Evolutionary conservation across 75 land plant species (phyloP), one percentile per base, ranked within the genome.

Genomic region (Pinus albicaulis): DNA sequence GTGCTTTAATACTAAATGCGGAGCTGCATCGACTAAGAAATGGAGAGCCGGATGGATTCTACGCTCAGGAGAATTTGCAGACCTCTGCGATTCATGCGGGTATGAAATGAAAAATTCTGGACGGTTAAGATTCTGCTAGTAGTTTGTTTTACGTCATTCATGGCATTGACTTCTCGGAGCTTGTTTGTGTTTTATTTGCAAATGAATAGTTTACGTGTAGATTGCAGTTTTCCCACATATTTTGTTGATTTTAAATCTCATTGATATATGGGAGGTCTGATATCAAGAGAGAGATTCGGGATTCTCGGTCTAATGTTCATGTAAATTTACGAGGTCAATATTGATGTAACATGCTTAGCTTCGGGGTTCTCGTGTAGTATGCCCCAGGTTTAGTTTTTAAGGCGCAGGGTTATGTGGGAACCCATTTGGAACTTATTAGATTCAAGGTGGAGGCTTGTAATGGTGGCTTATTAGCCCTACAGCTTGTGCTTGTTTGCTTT

Each of bases 31-130:
- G 52, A 38, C n/a, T 19, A 13, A 3, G 52, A 68, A 68, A 12
- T 68, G 71, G 71, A 68, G 71, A 68, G n/a, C 23, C 71, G 71
- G 71, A 68, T 68, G 71, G 71, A 41, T 68, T 68, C 23, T 68
- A 7, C 71, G 71, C 34, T 68, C 71, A 13, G 71, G 71, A n/a
- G 23, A 41, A 68, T 68, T 68, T 19, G 71, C 71, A 22, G 71
- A 68, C n/a, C 71, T 68, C 34, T 68, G 71, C 71, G 52, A 68
- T 68, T 7, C 71, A 20, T 68, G 71, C 14, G 52, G 71, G 71
- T 68, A 68, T 36, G 71, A 68, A 14, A 48, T 48, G 53, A 48
- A 48, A 48, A 48, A 10, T 11, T 48, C 0, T 48, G 12, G 53
- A 48, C 53, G 53, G 11, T 48, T 48, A 48, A 48, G 53, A 48